A percentile compares a stretch with the other conserved stretches of the same genome.
phyloP scores from a whole-genome alignment of 768 basidiomycete genomes.

The Suillus placidus region DNA sequence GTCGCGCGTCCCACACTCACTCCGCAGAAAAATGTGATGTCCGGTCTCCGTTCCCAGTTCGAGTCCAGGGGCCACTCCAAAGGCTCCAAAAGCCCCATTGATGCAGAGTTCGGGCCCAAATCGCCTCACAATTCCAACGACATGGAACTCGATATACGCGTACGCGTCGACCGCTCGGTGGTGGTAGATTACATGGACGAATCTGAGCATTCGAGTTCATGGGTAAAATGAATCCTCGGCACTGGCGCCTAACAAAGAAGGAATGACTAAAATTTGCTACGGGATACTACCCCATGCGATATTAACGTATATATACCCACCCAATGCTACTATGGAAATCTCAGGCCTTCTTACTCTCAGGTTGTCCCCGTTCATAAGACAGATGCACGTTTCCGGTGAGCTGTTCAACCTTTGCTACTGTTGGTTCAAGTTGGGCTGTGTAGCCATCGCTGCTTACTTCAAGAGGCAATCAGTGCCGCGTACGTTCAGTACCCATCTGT shows the following conservation, averaged over 20 bases:
- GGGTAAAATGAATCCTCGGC: slow-evolving; percentile 14
- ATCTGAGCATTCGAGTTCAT: slow-evolving; percentile 17
- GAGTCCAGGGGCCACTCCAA: slow-evolving; percentile 15
- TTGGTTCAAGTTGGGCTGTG: neutral
- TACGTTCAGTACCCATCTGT: no score
- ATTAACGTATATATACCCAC: neutral
- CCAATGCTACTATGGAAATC: neutral
- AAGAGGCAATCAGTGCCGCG: neutral
- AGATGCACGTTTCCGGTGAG: neutral
- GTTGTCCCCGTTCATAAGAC: neutral
- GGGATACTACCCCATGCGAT: neutral
- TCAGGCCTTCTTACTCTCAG: neutral
- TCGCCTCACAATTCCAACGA: slow-evolving; percentile 16
- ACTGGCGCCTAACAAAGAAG: neutral
- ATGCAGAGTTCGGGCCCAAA: slow-evolving; percentile 21
- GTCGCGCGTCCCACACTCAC: slow-evolving; percentile 17
- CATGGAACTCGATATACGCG: slow-evolving; percentile 33
- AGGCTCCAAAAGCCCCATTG: slow-evolving; percentile 20
- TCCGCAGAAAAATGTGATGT: slow-evolving; percentile 22
- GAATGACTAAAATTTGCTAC: neutral
- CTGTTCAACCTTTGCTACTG: neutral
- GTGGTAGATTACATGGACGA: slow-evolving; percentile 26
- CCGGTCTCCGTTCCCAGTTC: slow-evolving; percentile 28
- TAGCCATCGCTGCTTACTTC: neutral
- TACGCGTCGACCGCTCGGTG: slow-evolving; percentile 33